Evolutionary conservation across 1,139 yeast genomes (phyloP).

Genomic region (Blastobotrys apis): DNA sequence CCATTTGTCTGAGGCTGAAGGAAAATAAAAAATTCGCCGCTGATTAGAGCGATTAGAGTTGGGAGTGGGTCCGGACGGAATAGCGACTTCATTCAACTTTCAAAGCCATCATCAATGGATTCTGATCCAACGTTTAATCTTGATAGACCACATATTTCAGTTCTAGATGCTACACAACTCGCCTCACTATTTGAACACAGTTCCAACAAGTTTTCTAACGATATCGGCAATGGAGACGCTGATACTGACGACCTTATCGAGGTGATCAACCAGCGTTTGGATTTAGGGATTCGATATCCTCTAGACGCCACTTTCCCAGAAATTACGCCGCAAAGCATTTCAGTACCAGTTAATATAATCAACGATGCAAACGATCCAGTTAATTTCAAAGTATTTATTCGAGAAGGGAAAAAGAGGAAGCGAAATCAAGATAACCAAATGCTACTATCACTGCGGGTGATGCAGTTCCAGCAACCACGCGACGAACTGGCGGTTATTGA

Average conservation of each 20-base stretch:
- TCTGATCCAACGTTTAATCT: constrained; percentile 20
- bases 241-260: background rate
- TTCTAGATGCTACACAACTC: constrained; percentile 8
- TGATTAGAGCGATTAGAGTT: too few species aligned
- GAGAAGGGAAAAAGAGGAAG: constrained; percentile 4
- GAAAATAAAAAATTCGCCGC: too few species aligned
- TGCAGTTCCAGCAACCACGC: constrained; percentile 9
- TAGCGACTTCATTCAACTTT: too few species aligned
- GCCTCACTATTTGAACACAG: constrained; percentile 1
- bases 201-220: too few species aligned
- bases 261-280: constrained; percentile 4
- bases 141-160: constrained; percentile 21
- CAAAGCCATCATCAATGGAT: constrained; percentile 22
- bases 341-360: constrained; percentile 2
- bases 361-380: background rate
- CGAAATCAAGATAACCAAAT: constrained; percentile 1
- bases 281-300: constrained; percentile 8
- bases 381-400: background rate
- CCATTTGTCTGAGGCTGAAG: too few species aligned
- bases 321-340: background rate
- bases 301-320: constrained; percentile 2
- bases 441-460: constrained; percentile 5
- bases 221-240: background rate
- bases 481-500: constrained; percentile 6
- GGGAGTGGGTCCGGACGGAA: too few species aligned